A percentile compares a stretch with the other conserved stretches of the same genome.
Conservation (phyloP, 805 yeast genomes). For the Blastobotrys mokoenaii region DNA sequence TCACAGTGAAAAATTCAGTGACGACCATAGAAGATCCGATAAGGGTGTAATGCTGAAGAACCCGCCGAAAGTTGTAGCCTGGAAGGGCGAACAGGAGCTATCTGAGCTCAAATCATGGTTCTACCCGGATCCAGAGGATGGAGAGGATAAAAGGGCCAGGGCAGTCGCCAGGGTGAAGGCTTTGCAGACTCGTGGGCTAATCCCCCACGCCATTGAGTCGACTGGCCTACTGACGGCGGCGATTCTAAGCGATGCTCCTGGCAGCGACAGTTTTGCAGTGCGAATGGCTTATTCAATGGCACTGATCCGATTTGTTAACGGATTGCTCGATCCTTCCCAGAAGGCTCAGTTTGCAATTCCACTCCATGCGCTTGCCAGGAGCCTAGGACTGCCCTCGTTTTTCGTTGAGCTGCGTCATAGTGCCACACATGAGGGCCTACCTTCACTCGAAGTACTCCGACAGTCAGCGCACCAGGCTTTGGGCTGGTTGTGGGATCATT, state of each 20-base stretch:
- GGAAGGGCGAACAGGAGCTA: slow-evolving; percentile 37
- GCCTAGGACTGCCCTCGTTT: slow-evolving; percentile 59
- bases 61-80: slow-evolving; percentile 30
- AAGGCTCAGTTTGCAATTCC: slow-evolving; percentile 73
- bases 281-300: slow-evolving; percentile 63
- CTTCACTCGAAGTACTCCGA: slow-evolving; percentile 61
- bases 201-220: slow-evolving; percentile 67
- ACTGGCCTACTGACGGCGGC: slow-evolving; percentile 54
- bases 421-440: slow-evolving; percentile 84
- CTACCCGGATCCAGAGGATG: slow-evolving; percentile 30
- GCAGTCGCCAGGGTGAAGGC: slow-evolving; percentile 49
- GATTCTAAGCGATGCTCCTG: slow-evolving; percentile 34
- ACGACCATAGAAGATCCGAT: neutral
- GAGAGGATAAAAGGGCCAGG: slow-evolving; percentile 29
- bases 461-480: slow-evolving; percentile 52
- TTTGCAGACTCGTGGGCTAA: slow-evolving; percentile 47
- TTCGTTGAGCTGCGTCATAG: slow-evolving; percentile 87
- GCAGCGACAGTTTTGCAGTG: slow-evolving; percentile 30
- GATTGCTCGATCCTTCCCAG: slow-evolving; percentile 80
- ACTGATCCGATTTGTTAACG: slow-evolving; percentile 81
- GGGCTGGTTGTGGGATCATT: slow-evolving; percentile 63
- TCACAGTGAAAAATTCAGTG: neutral
- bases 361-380: slow-evolving; percentile 61
- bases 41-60: slow-evolving; percentile 5
- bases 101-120: slow-evolving; percentile 42